Base-by-base conservation (phyloP, 1,139 yeast species). In the Saccharomycopsis hybrid region DNA sequence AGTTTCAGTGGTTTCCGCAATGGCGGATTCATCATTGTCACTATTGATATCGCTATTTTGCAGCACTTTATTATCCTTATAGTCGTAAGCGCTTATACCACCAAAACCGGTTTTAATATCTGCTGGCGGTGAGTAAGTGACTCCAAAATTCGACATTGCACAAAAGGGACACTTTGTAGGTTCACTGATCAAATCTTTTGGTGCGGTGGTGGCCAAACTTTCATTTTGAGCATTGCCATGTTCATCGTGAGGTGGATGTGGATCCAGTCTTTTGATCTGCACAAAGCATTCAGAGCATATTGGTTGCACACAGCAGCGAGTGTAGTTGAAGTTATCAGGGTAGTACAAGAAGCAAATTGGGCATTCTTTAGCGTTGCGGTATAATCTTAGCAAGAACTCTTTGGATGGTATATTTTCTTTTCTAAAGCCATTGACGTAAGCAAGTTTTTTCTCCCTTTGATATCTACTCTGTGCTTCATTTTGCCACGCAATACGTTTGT, bases 271-370 rank as follows among this genome's bases (percentile, higher is more conserved):
- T 65, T 86, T 89, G 63, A 92, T 89, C 65, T 90, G 97, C 5
- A 90, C 97, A 75, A 92, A 92, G 65, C 98, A 92, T 66, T 92
- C 98, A 1, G 96, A 78, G 66, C 98, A 92, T 27, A 92, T 89
- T 2, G 95, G 92, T 64, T 92, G 97, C 47, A 79, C 76, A 64
- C 98, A 92, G 65, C 98, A 92, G 45, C 95, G 73, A n/a, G 96
- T 84, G 48, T 76, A 65, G 67, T 92, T 92, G 57, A 90, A 68
- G 60, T 81, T 79, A 44, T 76, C 73, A 1, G 98, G 98, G 62
- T 84, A 87, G 62, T 76, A 87, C 27, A 92, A 73, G 64, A 92
- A 92, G 63, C 98, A 92, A 57, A 92, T 92, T 8, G 98, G 97
- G 64, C 98, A 92, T 62, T 92, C 98, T 32, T 74, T 67, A 1